Evolutionary conservation across 192 early-diverging fungal species (phyloP).

Genomic region (Mortierella antarctica): DNA sequence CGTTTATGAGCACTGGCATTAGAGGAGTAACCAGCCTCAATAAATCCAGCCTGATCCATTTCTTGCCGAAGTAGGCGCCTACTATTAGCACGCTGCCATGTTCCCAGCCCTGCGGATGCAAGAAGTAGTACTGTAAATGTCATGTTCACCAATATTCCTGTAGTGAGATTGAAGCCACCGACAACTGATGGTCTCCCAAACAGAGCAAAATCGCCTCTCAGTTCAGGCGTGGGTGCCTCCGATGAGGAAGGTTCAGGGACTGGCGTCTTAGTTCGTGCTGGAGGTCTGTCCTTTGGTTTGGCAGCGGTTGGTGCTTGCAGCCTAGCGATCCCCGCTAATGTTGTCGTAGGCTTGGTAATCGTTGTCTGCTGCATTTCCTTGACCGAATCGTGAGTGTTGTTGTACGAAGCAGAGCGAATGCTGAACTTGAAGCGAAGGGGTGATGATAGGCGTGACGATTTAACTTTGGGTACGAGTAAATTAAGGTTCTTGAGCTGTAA

Average conservation of each 20-base stretch:
- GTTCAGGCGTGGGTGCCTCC: not conserved
- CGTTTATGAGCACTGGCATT: not conserved
- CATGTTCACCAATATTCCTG: constrained; percentile 20
- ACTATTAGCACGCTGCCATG: not conserved
- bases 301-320: too few relatives aligned
- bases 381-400: too few relatives aligned
- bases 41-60: not conserved
- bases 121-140: not conserved
- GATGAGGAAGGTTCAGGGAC: not conserved
- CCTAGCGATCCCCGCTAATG: too few relatives aligned
- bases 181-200: constrained; percentile 15
- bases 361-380: too few relatives aligned
- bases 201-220: not conserved
- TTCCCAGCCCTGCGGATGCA: not conserved
- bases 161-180: constrained; percentile 19
- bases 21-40: not conserved
- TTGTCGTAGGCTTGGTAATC: too few relatives aligned
- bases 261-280: too few relatives aligned
- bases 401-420: too few relatives aligned
- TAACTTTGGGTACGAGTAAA: too few relatives aligned
- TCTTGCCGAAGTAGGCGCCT: not conserved
- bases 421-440: too few relatives aligned
- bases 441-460: too few relatives aligned
- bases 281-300: too few relatives aligned
- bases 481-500: too few relatives aligned